Percentiles rank a stretch among this genome's conserved stretches.
Conservation (phyloP, 2,329 filamentous ascomycete species). For the Cladosporium phlei region DNA sequence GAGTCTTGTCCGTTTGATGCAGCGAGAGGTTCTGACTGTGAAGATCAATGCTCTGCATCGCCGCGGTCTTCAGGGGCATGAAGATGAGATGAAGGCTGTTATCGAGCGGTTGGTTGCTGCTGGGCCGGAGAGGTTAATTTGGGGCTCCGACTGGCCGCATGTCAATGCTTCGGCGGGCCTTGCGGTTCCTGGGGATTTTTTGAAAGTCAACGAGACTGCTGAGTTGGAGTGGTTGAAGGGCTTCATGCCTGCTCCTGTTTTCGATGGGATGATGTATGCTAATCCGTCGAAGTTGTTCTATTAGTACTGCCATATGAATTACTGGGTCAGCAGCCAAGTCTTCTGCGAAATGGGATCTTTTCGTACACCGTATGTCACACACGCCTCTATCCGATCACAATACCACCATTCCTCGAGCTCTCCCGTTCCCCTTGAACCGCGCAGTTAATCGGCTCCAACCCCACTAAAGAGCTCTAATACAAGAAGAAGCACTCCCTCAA, state of each 20-base stretch:
- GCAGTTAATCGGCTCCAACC: no score
- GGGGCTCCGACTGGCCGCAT: conserved; percentile 5
- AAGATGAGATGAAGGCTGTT: neutral
- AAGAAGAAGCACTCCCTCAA: no score
- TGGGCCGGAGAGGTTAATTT: neutral
- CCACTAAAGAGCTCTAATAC: no score
- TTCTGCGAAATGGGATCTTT: no score
- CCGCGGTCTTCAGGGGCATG: neutral
- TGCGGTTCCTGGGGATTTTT: neutral
- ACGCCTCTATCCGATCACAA: neutral
- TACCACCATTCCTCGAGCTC: no score
- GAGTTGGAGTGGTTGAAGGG: neutral
- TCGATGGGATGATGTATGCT: neutral
- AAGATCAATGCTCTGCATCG: conserved; percentile 3
- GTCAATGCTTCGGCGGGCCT: neutral
- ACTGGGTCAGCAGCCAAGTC: neutral
- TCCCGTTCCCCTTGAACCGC: no score
- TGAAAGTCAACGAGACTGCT: neutral
- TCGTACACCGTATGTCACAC: neutral
- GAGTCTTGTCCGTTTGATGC: neutral
- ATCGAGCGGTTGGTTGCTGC: neutral
- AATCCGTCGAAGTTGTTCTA: neutral
- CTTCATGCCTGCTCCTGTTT: neutral
- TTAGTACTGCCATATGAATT: no score
- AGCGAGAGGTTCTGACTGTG: neutral